phyloP scores from a whole-genome alignment of 2,329 filamentous ascomycete species.

The Clonostachys chloroleuca region DNA sequence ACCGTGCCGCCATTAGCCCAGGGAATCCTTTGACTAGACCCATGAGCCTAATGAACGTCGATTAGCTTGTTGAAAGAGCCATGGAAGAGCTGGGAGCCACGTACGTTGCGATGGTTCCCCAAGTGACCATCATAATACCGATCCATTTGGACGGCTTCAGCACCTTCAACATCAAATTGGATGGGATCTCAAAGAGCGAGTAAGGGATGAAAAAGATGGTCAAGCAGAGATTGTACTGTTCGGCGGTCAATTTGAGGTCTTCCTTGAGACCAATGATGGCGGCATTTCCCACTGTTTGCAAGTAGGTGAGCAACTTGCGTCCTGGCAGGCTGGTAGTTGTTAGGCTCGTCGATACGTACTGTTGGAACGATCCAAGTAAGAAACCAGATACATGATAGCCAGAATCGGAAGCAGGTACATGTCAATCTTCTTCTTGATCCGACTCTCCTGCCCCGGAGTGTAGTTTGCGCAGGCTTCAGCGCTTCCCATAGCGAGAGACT shows the following conservation, averaged over 20 bases:
- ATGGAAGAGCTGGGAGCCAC: constrained; percentile 49
- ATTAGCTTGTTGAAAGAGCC: constrained; percentile 28
- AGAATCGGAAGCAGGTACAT: not conserved
- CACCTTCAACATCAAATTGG: constrained; percentile 21
- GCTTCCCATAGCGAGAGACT: no score
- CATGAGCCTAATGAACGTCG: not conserved
- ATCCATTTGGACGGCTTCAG: constrained; percentile 6
- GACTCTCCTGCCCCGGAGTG: not conserved
- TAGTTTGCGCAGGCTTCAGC: not conserved
- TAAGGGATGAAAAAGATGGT: constrained; percentile 57
- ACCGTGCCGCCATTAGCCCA: not conserved
- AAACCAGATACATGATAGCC: constrained; percentile 1
- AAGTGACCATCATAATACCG: constrained; percentile 2
- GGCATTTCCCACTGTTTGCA: constrained; percentile 54
- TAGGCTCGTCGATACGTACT: not conserved
- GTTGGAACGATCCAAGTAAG: constrained; percentile 1
- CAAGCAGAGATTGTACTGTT: constrained; percentile 12
- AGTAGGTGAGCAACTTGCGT: not conserved
- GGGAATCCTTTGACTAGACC: constrained; percentile 2
- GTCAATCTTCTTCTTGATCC: not conserved
- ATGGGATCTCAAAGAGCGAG: constrained; percentile 32
- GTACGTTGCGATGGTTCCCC: constrained; percentile 1
- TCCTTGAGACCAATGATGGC: constrained; percentile 72
- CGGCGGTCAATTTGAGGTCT: constrained; percentile 55
- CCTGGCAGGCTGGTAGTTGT: not conserved